A percentile compares a stretch with the other conserved stretches of the same genome.
These are phyloP conservation scores for Lathyrus oleraceus DNA, from an alignment of 306 rosid species.

Conservation along the genomic window DNA sequence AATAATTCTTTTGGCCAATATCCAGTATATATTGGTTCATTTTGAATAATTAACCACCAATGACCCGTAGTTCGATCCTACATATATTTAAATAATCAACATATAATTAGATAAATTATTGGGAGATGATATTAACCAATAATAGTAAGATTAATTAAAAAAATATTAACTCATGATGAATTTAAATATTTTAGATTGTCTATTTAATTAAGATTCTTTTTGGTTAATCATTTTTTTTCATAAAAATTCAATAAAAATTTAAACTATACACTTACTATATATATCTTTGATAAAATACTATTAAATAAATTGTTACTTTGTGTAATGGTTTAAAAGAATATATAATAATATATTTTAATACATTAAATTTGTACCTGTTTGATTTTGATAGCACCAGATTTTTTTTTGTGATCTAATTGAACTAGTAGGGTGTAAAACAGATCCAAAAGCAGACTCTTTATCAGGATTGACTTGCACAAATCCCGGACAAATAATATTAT, in stretches of 20 bases:
- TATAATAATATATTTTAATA: neutral
- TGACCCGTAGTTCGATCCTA: neutral
- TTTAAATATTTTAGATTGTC: neutral
- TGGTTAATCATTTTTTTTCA: neutral
- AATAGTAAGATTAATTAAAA: neutral
- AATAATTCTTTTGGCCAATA: no score
- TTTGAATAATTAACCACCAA: slow-evolving; percentile 13
- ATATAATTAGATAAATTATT: neutral
- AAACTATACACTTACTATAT: neutral
- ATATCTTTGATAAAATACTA: neutral
- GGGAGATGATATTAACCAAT: neutral
- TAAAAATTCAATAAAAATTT: neutral
- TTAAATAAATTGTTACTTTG: neutral
- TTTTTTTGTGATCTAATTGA: neutral
- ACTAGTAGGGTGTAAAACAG: fast-evolving
- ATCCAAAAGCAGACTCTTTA: neutral
- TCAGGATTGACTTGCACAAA: neutral
- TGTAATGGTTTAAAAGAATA: neutral
- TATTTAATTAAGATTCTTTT: neutral
- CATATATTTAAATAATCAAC: neutral
- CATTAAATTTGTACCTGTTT: neutral
- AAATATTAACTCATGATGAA: neutral
- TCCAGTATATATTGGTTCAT: no score
- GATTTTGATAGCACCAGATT: fast-evolving
- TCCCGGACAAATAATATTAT: neutral